Percentiles rank a stretch among this genome's conserved stretches.
Conservation (phyloP, 1,284 basidiomycete species). For the Takashimella tepidaria region DNA sequence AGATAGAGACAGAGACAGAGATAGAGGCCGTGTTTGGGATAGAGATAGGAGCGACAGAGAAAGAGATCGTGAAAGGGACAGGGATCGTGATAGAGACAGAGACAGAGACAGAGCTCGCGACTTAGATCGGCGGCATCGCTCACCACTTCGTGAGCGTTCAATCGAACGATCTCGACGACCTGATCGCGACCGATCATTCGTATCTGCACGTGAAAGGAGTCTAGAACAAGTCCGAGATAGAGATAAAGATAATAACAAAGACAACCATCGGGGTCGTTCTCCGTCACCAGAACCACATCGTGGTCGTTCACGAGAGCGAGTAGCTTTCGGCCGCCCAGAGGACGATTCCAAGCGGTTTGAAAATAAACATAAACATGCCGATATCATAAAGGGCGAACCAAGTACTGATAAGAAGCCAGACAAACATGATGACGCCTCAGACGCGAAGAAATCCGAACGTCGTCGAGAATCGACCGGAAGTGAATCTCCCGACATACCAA, state of each 20-base stretch:
- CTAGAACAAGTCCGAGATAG: not conserved
- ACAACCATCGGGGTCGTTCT: not conserved
- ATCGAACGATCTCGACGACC: not conserved
- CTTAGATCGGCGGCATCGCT: not conserved
- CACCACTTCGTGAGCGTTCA: not conserved
- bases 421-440: too few relatives aligned
- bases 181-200: not conserved
- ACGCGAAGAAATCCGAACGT: too few relatives aligned
- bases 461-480: too few relatives aligned
- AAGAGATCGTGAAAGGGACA: not conserved
- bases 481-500: too few relatives aligned
- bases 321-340: too few relatives aligned
- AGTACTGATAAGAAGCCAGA: too few relatives aligned
- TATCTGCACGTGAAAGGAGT: not conserved
- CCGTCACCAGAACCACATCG: too few relatives aligned
- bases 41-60: not conserved
- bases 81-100: not conserved
- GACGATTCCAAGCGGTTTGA: too few relatives aligned
- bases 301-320: too few relatives aligned
- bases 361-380: too few relatives aligned
- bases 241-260: too few relatives aligned
- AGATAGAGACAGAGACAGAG: not conserved
- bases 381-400: too few relatives aligned
- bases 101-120: conserved; percentile 2
- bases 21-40: not conserved